These are phyloP conservation scores for Fistulina hepatica DNA, from an alignment of 1,284 basidiomycete species.

Conservation along the genomic window DNA sequence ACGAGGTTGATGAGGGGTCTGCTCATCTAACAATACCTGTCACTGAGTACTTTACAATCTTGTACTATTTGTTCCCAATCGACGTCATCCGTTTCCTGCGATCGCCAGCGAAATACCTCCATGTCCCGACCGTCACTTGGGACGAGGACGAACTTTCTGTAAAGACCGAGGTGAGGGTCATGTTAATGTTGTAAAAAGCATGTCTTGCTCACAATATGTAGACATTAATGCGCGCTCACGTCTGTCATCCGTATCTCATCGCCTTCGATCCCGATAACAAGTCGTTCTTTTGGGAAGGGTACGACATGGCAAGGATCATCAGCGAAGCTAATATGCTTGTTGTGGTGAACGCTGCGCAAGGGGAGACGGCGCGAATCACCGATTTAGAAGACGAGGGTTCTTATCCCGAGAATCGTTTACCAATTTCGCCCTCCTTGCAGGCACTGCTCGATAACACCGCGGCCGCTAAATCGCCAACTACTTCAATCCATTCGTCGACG, in stretches of 20 bases:
- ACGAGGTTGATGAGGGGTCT: slow-evolving; percentile 31
- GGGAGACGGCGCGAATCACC: too few relatives aligned
- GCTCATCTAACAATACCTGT: slow-evolving; percentile 30
- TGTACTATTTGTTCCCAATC: slow-evolving; percentile 85
- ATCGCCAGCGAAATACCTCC: slow-evolving; percentile 52
- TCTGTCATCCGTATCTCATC: slow-evolving; percentile 65
- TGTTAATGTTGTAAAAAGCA: neutral
- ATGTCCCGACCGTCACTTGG: slow-evolving; percentile 50
- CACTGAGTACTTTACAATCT: slow-evolving; percentile 47
- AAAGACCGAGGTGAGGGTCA: slow-evolving; percentile 45
- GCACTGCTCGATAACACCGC: too few relatives aligned
- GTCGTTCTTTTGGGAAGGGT: slow-evolving; percentile 55
- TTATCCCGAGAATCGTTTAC: too few relatives aligned
- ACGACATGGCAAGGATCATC: slow-evolving; percentile 55
- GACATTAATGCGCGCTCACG: slow-evolving; percentile 60
- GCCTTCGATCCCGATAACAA: slow-evolving; percentile 47
- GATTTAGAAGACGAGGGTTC: too few relatives aligned
- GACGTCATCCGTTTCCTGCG: slow-evolving; percentile 71
- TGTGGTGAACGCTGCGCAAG: slow-evolving; percentile 47
- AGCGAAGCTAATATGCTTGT: slow-evolving; percentile 66
- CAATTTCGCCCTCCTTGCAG: too few relatives aligned
- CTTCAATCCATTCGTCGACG: slow-evolving; percentile 50
- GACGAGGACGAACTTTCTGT: slow-evolving; percentile 62
- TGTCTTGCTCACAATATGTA: slow-evolving; percentile 20
- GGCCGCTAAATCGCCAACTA: too few relatives aligned